Conservation (phyloP, 2,329 filamentous ascomycete species). For the Tolypocladium endophyticum region DNA sequence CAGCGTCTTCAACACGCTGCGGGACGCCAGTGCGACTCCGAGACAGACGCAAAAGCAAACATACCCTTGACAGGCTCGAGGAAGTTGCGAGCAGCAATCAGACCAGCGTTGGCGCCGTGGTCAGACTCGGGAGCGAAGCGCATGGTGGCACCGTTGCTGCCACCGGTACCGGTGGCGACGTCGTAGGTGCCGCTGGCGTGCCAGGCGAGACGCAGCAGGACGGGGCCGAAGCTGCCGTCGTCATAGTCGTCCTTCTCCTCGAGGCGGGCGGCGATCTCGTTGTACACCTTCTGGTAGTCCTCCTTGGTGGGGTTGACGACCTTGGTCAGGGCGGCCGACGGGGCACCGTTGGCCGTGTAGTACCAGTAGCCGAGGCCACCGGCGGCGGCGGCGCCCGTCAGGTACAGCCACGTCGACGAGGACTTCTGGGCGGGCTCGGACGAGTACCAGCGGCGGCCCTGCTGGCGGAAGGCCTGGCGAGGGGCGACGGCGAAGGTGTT, state of each 20-base stretch:
- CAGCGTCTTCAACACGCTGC: neutral
- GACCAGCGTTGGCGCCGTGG: slow-evolving; percentile 89
- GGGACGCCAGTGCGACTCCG: neutral
- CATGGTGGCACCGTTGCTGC: slow-evolving; percentile 96
- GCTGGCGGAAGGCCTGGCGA: slow-evolving; percentile 61
- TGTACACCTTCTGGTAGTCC: slow-evolving; percentile 94
- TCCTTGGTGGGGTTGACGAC: slow-evolving; percentile 65
- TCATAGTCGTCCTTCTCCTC: slow-evolving; percentile 93
- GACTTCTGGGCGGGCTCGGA: slow-evolving; percentile 50
- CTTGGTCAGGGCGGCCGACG: slow-evolving; percentile 37
- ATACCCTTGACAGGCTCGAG: slow-evolving; percentile 79
- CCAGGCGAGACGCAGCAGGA: slow-evolving; percentile 85
- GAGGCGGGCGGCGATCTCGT: slow-evolving; percentile 68
- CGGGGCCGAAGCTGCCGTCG: slow-evolving; percentile 90
- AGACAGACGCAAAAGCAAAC: slow-evolving; percentile 13
- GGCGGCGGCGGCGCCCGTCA: slow-evolving; percentile 46
- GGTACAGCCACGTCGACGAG: slow-evolving; percentile 40
- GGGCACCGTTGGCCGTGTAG: slow-evolving; percentile 45
- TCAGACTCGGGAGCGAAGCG: slow-evolving; percentile 79
- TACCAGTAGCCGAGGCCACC: slow-evolving; percentile 57
- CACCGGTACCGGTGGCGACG: slow-evolving; percentile 76
- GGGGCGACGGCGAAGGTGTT: slow-evolving; percentile 48
- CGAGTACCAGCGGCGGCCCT: slow-evolving; percentile 70
- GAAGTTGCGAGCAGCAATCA: slow-evolving; percentile 81
- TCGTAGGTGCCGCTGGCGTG: slow-evolving; percentile 91